Evolutionary conservation across 1,284 basidiomycete species (phyloP).

Genomic region (Pholiota adiposa): DNA sequence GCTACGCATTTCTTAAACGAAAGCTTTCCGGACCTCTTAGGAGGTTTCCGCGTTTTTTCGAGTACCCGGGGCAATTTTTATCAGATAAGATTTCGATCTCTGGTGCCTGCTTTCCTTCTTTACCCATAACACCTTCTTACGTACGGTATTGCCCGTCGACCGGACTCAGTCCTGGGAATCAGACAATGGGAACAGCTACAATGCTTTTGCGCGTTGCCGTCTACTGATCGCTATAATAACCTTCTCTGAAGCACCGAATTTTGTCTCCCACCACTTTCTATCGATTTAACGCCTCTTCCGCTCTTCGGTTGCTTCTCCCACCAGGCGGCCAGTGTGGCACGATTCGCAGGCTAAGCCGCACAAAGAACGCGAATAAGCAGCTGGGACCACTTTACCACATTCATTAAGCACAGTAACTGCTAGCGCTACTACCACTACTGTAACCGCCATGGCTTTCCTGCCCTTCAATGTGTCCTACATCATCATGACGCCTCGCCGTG

Average conservation of each 20-base stretch:
- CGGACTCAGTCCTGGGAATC: background rate
- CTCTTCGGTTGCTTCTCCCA: background rate
- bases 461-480: conserved; percentile 47
- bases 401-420: background rate
- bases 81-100: conserved; percentile 6
- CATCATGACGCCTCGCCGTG: conserved; percentile 44
- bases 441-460: conserved; percentile 22
- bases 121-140: background rate
- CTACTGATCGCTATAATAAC: background rate
- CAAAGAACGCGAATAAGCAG: conserved; percentile 1
- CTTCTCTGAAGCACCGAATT: background rate
- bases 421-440: background rate
- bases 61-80: conserved; percentile 3
- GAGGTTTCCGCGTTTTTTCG: background rate
- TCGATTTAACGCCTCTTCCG: background rate
- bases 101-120: background rate
- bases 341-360: background rate
- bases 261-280: background rate
- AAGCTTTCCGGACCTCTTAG: background rate
- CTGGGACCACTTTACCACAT: background rate
- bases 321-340: background rate
- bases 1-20: background rate
- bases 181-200: background rate
- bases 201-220: too few relatives aligned
- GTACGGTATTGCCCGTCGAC: background rate